Conservation (phyloP, 352 stramenopile species). For the Phytophthora lateralis region DNA sequence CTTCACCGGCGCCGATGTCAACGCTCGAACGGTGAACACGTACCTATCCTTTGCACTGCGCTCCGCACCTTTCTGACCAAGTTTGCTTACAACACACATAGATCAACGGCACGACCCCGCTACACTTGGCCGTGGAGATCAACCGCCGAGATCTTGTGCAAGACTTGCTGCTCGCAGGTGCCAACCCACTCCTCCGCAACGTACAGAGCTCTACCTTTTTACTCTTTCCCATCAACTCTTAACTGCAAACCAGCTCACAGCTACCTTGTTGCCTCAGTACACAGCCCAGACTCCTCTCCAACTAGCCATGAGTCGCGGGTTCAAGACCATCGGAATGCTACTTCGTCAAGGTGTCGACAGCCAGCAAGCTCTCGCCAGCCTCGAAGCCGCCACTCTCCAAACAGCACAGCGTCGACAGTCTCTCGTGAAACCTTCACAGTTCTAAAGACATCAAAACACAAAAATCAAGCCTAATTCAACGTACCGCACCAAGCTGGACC, state of each 20-base stretch:
- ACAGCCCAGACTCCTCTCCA: slow-evolving; percentile 57
- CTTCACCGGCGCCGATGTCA: slow-evolving; percentile 49
- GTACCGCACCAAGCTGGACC: neutral
- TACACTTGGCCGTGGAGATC: slow-evolving; percentile 58
- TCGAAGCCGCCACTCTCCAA: slow-evolving; percentile 23
- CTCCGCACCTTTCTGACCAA: neutral
- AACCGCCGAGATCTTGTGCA: slow-evolving; percentile 62
- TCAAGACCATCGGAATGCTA: slow-evolving; percentile 35
- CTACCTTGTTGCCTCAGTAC: slow-evolving; percentile 29
- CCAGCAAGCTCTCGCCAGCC: slow-evolving; percentile 24
- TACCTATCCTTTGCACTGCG: neutral
- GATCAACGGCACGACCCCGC: slow-evolving; percentile 66
- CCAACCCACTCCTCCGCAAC: slow-evolving; percentile 62
- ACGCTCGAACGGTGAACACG: slow-evolving; percentile 46
- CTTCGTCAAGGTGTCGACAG: slow-evolving; percentile 48
- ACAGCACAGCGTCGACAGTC: slow-evolving; percentile 13
- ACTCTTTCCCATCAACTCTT: slow-evolving; percentile 1
- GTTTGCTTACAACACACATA: slow-evolving; percentile 15
- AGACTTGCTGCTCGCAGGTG: slow-evolving; percentile 60
- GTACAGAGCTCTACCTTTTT: slow-evolving; percentile 26
- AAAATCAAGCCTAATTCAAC: slow-evolving; percentile 4
- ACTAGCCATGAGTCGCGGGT: slow-evolving; percentile 29
- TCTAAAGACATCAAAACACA: neutral
- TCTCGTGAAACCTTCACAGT: neutral
- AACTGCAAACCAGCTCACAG: neutral